phyloP scores from a whole-genome alignment of 2,329 filamentous ascomycete species.

The Colletotrichum navitas region DNA sequence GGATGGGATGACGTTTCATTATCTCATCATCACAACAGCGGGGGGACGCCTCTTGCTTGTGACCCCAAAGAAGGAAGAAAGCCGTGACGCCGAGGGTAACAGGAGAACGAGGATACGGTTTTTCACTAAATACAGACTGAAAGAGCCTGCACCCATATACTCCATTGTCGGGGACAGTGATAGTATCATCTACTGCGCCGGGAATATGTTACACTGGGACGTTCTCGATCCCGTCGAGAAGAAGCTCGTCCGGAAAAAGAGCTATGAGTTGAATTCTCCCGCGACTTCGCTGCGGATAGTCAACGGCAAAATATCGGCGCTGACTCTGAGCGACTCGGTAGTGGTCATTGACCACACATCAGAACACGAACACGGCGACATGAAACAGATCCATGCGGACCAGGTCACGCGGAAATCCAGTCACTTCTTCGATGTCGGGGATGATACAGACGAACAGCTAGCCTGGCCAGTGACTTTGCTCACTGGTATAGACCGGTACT shows the following conservation, averaged over 20 bases:
- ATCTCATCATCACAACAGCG: slow-evolving; percentile 71
- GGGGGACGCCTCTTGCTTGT: slow-evolving; percentile 69
- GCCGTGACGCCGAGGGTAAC: slow-evolving; percentile 43
- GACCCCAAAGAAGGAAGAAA: slow-evolving; percentile 41
- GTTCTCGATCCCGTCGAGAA: slow-evolving; percentile 64
- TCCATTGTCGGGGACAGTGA: slow-evolving; percentile 67
- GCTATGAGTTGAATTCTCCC: slow-evolving; percentile 64
- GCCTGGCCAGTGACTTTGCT: slow-evolving; percentile 60
- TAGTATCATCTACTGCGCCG: slow-evolving; percentile 68
- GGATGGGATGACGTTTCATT: slow-evolving; percentile 70
- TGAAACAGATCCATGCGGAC: slow-evolving; percentile 61
- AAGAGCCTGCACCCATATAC: slow-evolving; percentile 61
- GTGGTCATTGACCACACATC: slow-evolving; percentile 64
- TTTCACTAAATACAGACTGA: slow-evolving; percentile 34
- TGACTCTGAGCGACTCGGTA: slow-evolving; percentile 68
- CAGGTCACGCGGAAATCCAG: slow-evolving; percentile 57
- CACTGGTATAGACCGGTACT: slow-evolving; percentile 60
- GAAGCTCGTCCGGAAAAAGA: slow-evolving; percentile 62
- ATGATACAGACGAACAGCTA: slow-evolving; percentile 45
- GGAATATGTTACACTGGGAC: slow-evolving; percentile 68
- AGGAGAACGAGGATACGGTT: slow-evolving; percentile 34
- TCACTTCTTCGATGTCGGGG: slow-evolving; percentile 62
- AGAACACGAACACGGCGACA: slow-evolving; percentile 51
- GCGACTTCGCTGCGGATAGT: slow-evolving; percentile 63
- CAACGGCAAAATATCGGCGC: slow-evolving; percentile 61